Base-by-base conservation (phyloP, 805 yeast genomes). In the Brettanomyces nanus region DNA sequence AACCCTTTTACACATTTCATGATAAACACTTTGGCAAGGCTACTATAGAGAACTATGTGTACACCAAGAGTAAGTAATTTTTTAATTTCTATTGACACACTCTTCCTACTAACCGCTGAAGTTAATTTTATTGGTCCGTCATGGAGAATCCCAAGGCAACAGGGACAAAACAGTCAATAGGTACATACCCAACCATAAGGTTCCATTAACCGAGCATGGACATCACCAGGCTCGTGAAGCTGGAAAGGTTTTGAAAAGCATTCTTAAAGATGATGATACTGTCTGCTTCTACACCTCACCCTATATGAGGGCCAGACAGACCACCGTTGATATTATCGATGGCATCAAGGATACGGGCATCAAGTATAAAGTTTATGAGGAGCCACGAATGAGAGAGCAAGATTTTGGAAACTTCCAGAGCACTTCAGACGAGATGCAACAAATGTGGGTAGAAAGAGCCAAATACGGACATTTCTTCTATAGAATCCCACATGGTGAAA, bases 331-430 rank as follows among this genome's bases (percentile, higher is more conserved):
- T 18, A 71, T 89, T 6, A 53, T 82, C 2, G 69, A 73, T 27
- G 81, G 80, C 2, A 68, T 44, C 62, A 62, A 61, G 5, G 61
- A 54, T 9, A 46, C 50, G 52, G 61, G 54, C 34, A 47, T 78
- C 7, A 63, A 66, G 4, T 80, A 75, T 48, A 66, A 70, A 28
- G 73, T 82, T 3, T 71, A 76, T 47, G 97, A 89, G 56, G 97
- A 89, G 54, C 95, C 96, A 10, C 63, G 96, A 38, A 75, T 89
- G 74, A 68, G 97, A 45, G 97, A 89, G 54, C 97, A 89, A 59
- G 97, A 89, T 58, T 89, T 89, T 54, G 97, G 97, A 17, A 87
- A 87, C 55, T 87, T 86, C 59, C 97, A 87, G 62, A 76, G 82
- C 39, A 71, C 79, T 0, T 71, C 76, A 1, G 77, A 75, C 39